Conservation (phyloP, 2,329 filamentous ascomycete genomes). For the Lachnellula willkommii region DNA sequence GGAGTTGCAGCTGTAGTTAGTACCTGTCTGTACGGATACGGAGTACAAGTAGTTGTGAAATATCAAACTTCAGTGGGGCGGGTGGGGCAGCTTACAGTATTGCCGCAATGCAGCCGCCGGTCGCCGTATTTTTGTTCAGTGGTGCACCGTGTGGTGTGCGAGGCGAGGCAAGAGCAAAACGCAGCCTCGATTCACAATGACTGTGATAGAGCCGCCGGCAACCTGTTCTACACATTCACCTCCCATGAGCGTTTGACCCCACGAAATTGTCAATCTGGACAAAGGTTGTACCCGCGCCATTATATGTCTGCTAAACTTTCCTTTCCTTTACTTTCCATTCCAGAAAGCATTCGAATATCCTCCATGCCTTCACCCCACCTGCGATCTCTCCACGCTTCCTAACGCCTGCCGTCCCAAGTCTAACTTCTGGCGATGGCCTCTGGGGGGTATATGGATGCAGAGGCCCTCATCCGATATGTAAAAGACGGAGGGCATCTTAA, state of each 20-base stretch:
- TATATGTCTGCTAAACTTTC: neutral
- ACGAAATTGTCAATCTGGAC: neutral
- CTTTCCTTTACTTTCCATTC: neutral
- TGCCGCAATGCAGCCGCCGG: too few species aligned
- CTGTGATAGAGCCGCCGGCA: neutral
- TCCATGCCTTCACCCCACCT: slow-evolving; percentile 11
- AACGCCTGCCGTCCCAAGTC: neutral
- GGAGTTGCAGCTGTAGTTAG: too few species aligned
- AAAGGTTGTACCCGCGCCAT: neutral
- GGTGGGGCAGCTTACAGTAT: too few species aligned
- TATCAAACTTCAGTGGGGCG: too few species aligned
- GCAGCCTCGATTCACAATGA: neutral
- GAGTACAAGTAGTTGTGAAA: too few species aligned
- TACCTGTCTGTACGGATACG: too few species aligned
- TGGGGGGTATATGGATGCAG: slow-evolving; percentile 30
- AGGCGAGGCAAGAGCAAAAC: too few species aligned
- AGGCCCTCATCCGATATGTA: slow-evolving; percentile 25
- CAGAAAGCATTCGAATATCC: neutral
- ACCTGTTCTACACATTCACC: neutral
- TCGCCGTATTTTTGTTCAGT: too few species aligned
- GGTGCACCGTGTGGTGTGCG: too few species aligned
- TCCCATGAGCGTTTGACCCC: neutral
- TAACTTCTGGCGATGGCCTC: slow-evolving; percentile 27
- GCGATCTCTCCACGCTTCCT: neutral
- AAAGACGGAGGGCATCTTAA: slow-evolving; percentile 26